Evolutionary conservation across 1,284 basidiomycete species (phyloP).

Genomic region (Ceratobasidium sp.): DNA sequence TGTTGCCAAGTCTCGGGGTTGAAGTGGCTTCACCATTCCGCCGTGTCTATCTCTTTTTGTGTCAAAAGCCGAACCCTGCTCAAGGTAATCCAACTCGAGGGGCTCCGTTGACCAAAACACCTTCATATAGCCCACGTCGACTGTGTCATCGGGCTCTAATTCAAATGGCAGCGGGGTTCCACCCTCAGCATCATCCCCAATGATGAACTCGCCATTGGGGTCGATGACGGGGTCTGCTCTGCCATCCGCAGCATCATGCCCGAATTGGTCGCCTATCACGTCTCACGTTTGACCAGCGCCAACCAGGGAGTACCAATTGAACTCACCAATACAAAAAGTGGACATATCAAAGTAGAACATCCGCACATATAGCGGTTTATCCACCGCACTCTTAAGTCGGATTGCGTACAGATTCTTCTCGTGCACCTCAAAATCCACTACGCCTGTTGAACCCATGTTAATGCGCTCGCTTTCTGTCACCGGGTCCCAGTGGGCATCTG

Average conservation of each 20-base stretch:
- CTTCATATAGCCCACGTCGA: constrained; percentile 29
- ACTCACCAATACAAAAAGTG: constrained; percentile 53
- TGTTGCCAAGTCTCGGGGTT: not conserved
- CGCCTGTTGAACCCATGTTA: constrained; percentile 45
- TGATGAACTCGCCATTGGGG: not conserved
- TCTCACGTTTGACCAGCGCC: not conserved
- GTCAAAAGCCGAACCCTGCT: not conserved
- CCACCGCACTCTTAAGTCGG: constrained; percentile 53
- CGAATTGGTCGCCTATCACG: constrained; percentile 4
- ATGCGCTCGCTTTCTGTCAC: constrained; percentile 43
- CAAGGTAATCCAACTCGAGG: constrained; percentile 3
- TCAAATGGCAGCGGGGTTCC: constrained; percentile 9
- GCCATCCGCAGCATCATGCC: not conserved
- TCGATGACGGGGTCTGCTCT: constrained; percentile 2
- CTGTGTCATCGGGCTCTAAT: not conserved
- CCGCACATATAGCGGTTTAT: constrained; percentile 56
- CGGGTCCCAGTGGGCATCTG: too few relatives aligned
- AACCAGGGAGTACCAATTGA: not conserved
- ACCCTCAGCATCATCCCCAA: constrained; percentile 19
- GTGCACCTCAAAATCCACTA: constrained; percentile 45
- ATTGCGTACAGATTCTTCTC: constrained; percentile 51
- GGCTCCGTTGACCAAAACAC: constrained; percentile 3
- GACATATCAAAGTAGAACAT: constrained; percentile 57
- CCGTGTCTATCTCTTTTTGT: not conserved
- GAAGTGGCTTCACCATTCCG: not conserved